A percentile compares a stretch with the other conserved stretches of the same genome.
Conservation (phyloP, 306 rosid species). For the Quercus berberidifolia region DNA sequence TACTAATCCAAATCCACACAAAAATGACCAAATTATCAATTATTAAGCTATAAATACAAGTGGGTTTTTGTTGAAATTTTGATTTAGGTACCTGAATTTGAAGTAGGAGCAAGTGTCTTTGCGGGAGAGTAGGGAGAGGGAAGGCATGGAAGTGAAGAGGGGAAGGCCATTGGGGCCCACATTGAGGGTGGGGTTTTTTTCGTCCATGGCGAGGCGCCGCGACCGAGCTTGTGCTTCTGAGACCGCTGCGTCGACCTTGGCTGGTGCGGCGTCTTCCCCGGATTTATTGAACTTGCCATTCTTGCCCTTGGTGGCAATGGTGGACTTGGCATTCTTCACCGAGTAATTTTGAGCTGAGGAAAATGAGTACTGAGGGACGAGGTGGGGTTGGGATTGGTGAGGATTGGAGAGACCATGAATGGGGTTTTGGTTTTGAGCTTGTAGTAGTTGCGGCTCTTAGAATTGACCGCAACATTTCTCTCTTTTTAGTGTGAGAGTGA, state of each 20-base stretch:
- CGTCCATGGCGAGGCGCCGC: constrained; percentile 67
- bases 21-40: neutral
- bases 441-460: constrained; percentile 35
- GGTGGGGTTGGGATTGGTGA: constrained; percentile 11
- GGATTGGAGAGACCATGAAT: constrained; percentile 21
- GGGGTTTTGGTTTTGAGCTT: constrained; percentile 14
- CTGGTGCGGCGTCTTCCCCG: constrained; percentile 19
- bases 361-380: neutral
- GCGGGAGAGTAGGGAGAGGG: constrained; percentile 53
- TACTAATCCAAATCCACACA: constrained; percentile 27
- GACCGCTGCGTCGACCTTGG: constrained; percentile 34
- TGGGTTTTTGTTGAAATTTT: no score
- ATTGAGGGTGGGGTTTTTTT: constrained; percentile 59
- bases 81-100: constrained; percentile 51
- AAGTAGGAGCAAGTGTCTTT: constrained; percentile 56
- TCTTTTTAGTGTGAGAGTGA: neutral
- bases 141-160: constrained; percentile 59
- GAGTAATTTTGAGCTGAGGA: constrained; percentile 33
- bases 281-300: constrained; percentile 24
- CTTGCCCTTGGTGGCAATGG: constrained; percentile 19
- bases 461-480: constrained; percentile 55
- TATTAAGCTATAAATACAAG: neutral
- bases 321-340: constrained; percentile 36
- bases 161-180: constrained; percentile 69
- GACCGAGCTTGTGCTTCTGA: constrained; percentile 52